Percentiles rank a stretch among this genome's conserved stretches.
Evolutionary conservation across 495 filamentous ascomycete species (phyloP).

Genomic region (Chlorociboria aeruginascens): DNA sequence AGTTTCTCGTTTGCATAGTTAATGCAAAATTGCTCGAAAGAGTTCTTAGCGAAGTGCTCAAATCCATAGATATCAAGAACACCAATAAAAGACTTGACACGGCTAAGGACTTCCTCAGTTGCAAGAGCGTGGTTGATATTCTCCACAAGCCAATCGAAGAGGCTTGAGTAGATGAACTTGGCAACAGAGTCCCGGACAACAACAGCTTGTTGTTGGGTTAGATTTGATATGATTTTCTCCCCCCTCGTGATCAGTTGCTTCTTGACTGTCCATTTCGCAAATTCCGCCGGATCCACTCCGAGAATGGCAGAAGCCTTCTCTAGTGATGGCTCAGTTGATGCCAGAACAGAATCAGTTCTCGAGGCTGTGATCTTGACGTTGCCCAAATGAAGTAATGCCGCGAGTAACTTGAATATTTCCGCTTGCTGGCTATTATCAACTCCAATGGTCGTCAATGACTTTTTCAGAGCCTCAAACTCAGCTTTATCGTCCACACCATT

Average conservation of each 20-base stretch:
- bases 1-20: slow-evolving; percentile 99
- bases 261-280: slow-evolving; percentile 98
- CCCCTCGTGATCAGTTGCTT: slow-evolving; percentile 95
- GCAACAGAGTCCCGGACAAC: slow-evolving; percentile 97
- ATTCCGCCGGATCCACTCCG: slow-evolving; percentile 75
- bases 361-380: slow-evolving; percentile 92
- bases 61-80: slow-evolving; percentile 99
- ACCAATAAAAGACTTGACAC: slow-evolving; percentile 89
- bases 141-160: slow-evolving; percentile 98
- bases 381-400: slow-evolving; percentile 86
- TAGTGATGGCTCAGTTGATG: slow-evolving; percentile 70
- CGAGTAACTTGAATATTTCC: slow-evolving; percentile 83
- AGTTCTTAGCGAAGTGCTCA: slow-evolving; percentile 99
- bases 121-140: slow-evolving; percentile 86
- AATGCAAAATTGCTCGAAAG: slow-evolving; percentile 99
- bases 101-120: slow-evolving; percentile 71
- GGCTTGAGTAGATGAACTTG: slow-evolving; percentile 95
- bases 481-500: slow-evolving; percentile 93
- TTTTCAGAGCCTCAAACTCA: slow-evolving; percentile 80
- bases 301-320: slow-evolving; percentile 74
- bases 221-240: slow-evolving; percentile 93
- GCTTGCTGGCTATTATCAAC: slow-evolving; percentile 61
- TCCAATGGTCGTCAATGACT: slow-evolving; percentile 79
- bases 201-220: slow-evolving; percentile 85
- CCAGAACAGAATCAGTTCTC: slow-evolving; percentile 72